Conservation (phyloP, 2,329 filamentous ascomycete genomes). For the Colletotrichum tropicicola region DNA sequence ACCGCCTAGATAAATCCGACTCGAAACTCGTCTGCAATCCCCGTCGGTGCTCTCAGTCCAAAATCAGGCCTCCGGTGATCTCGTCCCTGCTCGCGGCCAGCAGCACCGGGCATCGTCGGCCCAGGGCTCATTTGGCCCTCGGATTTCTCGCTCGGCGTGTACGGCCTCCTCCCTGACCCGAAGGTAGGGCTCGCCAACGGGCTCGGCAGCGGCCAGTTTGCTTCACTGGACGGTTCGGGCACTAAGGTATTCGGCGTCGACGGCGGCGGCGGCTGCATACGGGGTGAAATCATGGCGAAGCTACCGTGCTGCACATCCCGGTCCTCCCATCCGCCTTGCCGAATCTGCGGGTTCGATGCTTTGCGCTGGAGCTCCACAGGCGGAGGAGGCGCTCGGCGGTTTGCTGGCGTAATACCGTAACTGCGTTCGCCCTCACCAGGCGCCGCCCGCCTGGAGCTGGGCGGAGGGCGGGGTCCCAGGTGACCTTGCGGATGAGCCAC, state of each 20-base stretch:
- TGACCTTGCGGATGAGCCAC: constrained; percentile 8
- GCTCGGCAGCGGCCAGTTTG: constrained; percentile 27
- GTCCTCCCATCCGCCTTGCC: constrained; percentile 5
- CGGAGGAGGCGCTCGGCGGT: constrained; percentile 27
- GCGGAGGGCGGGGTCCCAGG: constrained; percentile 23
- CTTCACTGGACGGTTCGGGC: constrained; percentile 4
- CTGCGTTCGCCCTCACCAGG: constrained; percentile 27
- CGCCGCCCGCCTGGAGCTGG: neutral
- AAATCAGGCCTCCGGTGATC: constrained; percentile 25
- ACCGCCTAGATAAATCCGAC: constrained; percentile 27
- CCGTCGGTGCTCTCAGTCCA: constrained; percentile 29
- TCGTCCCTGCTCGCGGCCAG: neutral
- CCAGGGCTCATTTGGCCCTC: constrained; percentile 19
- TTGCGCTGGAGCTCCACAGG: constrained; percentile 22
- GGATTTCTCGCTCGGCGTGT: constrained; percentile 13
- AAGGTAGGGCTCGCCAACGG: constrained; percentile 28
- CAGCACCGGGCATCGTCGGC: neutral
- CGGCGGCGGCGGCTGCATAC: constrained; percentile 14
- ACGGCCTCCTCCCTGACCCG: constrained; percentile 12
- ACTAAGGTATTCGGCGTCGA: constrained; percentile 4
- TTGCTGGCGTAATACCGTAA: constrained; percentile 28
- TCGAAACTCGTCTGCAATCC: constrained; percentile 31
- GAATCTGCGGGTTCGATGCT: constrained; percentile 17
- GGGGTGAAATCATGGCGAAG: constrained; percentile 22
- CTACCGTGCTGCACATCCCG: constrained; percentile 15